Evolutionary conservation across 768 basidiomycete species (phyloP), one percentile per base, ranked within the genome.

Genomic region (Omphalotus guepiniiformis): DNA sequence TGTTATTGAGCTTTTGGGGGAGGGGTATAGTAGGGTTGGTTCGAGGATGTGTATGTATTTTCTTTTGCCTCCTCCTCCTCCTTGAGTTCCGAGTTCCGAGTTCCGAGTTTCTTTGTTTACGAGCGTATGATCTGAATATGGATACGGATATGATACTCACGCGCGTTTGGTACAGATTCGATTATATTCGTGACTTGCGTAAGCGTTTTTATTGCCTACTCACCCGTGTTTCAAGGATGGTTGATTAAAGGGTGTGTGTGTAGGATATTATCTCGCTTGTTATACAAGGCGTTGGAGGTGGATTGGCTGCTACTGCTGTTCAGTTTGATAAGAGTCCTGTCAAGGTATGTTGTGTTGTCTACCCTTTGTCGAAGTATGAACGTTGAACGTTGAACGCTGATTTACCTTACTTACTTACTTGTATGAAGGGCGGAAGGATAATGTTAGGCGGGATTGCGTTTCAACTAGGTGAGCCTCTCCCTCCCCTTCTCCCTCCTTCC

Each of bases 1-100:
- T 29, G 58, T 74, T 51, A 70, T 73, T 40, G 55, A 51, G 13
- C 51, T 48, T 6, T 54, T 74, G 25, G 71, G 70, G 1, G 37
- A 55, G 3, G 55, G 65, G 39, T 71, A 72, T 58, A 68, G 67
- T 32, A 57, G 72, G 3, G 43, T 75, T 7, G 54, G 50, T 28
- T 65, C 71, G 3, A 58, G 47, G 41, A 57, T 57, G 50, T 72
- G 71, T 71, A 50, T 39, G 67, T 63, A 9, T 9, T n/a, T 32
- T 9, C 18, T 32, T 13, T 6, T 26, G 29, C 3, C 27, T 36
- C 6, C 9, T n/a, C n/a, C n/a, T n/a, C n/a, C n/a, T n/a, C n/a
- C n/a, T n/a, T n/a, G n/a, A n/a, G n/a, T n/a, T n/a, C n/a, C n/a
- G n/a, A n/a, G n/a, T n/a, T n/a, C n/a, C n/a, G n/a, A n/a, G n/a